Base-by-base conservation (phyloP, 208 protist genomes). In the Trypanosoma avium region DNA sequence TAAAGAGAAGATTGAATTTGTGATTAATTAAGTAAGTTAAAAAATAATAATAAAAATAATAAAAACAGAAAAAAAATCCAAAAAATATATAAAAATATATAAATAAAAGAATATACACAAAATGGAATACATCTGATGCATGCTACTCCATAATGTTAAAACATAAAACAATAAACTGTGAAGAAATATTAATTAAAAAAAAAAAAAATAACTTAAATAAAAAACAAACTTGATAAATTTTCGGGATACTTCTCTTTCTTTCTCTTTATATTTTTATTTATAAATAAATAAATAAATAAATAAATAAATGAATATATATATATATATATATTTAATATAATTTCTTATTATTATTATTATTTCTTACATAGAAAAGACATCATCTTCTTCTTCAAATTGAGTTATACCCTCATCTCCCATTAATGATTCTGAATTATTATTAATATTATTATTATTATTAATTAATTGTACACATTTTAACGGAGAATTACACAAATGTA, bases 311-410 rank as follows among this genome's bases (percentile, higher is more conserved):
- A 32, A 47, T 13, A 54, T 36, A 29, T 26, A 24, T 10, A 7
- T 9, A 48, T n/a, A 48, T n/a, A n/a, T n/a, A n/a, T 26, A 26
- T 17, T 48, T 24, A n/a, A 5, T n/a, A 8, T 6, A 21, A 5
- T 48, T 5, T 8, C 4, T 8, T n/a, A 21, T 24, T 17, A 24
- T 17, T 8, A 26, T 26, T 17, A 8, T 32, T 12, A 5, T 32
- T 40, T 6, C 35, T 63, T 38, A 77, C 53, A 77, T 68, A 19
- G 62, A 70, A 43, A 72, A 79, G 35, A 73, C 42, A 47, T 70
- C 67, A 42, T 68, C 67, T 26, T 70, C 73, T 13, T 60, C 49
- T n/a, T 24, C 47, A 36, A n/a, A 32, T 24, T n/a, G 3, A n/a
- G 13, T 38, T 12, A 15, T 17, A 13, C 33, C 53, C 2, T 29